Evolutionary conservation across 2,329 filamentous ascomycete species (phyloP), one percentile per base, ranked within the genome.

Genomic region (Arthrobotrys sinensis): DNA sequence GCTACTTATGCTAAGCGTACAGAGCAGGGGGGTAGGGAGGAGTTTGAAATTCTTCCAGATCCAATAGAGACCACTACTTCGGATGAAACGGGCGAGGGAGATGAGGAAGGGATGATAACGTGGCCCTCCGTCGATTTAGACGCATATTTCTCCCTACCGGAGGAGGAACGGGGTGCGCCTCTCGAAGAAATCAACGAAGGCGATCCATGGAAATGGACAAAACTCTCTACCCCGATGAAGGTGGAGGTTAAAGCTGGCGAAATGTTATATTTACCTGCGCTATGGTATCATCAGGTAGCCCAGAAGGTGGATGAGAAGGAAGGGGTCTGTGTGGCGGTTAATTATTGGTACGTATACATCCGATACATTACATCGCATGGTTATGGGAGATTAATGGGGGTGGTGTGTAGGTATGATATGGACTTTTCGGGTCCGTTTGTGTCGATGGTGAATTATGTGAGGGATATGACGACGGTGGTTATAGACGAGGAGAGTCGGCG

Each of bases 241-340:
- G 89, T 94, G 0, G 92, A 90, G 0, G 84, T 96, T 2, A 84
- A 90, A 0, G 88, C 90, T 8, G 92, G 92, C 0, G 93, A 96
- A 82, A 93, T 96, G 90, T 84, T 96, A 14, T 96, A 96, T 84
- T 85, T 96, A 34, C 93, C 93, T 5, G 90, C 91, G 4, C 88
- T 94, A 87, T 96, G 93, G 93, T 93, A 92, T 82, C 93, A 96
- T 83, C 94, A 95, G 83, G 93, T 96, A 3, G 90, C 88, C 5
- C 93, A 96, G 16, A 67, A 12, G 82, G 90, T 88, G 1, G 90
- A 89, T 80, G 87, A 87, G 0, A 85, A 89, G 0, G 91, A 94
- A 79, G 91, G 90, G 0, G 89, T 94, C 36, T 93, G 92, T 48
- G 89, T 92, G 69, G 92, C 93, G 0, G 90, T 94, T 43, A 96